Percentiles rank a stretch among this genome's conserved stretches.
These are phyloP conservation scores for Cryomyces minteri DNA, from an alignment of 495 filamentous ascomycete genomes.

Conservation along the genomic window DNA sequence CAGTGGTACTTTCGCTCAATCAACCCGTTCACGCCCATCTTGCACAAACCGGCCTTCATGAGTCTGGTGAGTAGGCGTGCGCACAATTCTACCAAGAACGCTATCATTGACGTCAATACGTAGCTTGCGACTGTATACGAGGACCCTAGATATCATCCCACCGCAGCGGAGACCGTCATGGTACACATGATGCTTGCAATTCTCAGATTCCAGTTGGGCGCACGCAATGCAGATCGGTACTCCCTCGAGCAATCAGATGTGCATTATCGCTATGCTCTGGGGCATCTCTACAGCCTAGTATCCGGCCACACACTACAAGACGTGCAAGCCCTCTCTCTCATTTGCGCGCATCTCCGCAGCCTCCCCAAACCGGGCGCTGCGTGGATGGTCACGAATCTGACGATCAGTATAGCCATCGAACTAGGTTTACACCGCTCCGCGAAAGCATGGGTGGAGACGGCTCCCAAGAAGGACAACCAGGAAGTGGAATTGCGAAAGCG, in stretches of 20 bases:
- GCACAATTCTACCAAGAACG: slow-evolving; percentile 5
- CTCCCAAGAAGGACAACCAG: slow-evolving; percentile 27
- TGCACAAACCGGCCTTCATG: slow-evolving; percentile 55
- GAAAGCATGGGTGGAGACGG: slow-evolving; percentile 37
- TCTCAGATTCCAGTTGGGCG: slow-evolving; percentile 53
- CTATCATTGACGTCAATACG: background rate
- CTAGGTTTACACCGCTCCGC: slow-evolving; percentile 52
- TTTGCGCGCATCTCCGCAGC: slow-evolving; percentile 48
- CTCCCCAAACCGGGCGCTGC: slow-evolving; percentile 66
- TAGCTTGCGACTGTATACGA: slow-evolving; percentile 45
- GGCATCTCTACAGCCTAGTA: slow-evolving; percentile 43
- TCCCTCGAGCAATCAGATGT: slow-evolving; percentile 39
- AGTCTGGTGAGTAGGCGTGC: slow-evolving; percentile 30
- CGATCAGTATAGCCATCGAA: slow-evolving; percentile 47
- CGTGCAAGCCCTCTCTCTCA: slow-evolving; percentile 51
- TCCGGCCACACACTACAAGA: slow-evolving; percentile 38
- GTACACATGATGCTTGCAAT: slow-evolving; percentile 65
- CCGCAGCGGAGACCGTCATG: slow-evolving; percentile 44
- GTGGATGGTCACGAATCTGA: slow-evolving; percentile 39
- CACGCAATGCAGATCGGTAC: slow-evolving; percentile 35
- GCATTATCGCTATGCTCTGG: slow-evolving; percentile 57
- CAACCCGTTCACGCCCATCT: slow-evolving; percentile 50
- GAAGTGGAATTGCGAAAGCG: slow-evolving; percentile 62
- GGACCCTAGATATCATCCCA: slow-evolving; percentile 37
- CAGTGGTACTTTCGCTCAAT: slow-evolving; percentile 56